Conservation (phyloP, 2,329 filamentous ascomycete species). For the Pestalotiopsis sp. region DNA sequence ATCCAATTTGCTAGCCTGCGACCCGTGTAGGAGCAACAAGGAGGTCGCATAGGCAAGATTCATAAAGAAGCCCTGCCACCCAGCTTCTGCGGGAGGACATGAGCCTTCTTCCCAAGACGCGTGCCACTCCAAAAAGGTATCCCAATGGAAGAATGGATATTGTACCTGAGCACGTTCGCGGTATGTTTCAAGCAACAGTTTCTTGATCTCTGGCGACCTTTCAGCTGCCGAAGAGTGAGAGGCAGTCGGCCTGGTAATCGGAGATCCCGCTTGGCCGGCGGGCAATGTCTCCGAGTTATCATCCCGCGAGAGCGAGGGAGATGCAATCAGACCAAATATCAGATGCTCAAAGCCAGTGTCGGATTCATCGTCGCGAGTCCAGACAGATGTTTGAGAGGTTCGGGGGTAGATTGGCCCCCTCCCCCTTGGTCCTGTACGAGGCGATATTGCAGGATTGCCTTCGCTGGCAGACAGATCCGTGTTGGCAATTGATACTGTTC, state of each 20-base stretch:
- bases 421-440: neutral
- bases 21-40: neutral
- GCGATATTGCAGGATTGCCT: neutral
- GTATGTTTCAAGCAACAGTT: conserved; percentile 3
- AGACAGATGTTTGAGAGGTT: neutral
- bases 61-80: conserved; percentile 12
- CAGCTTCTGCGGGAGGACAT: neutral
- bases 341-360: conserved; percentile 4
- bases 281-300: neutral
- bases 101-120: neutral
- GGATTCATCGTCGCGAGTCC: neutral
- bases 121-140: conserved; percentile 1
- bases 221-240: neutral
- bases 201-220: neutral
- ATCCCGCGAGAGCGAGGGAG: neutral
- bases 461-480: neutral
- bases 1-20: neutral
- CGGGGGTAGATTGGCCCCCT: neutral
- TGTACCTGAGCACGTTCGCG: conserved; percentile 10
- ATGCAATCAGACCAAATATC: conserved; percentile 2
- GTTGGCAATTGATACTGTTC: neutral
- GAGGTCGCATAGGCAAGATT: conserved; percentile 7
- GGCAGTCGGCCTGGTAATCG: neutral
- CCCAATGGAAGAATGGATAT: conserved; percentile 9
- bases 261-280: neutral